Evolutionary conservation across 371 early-diverging fungal species (phyloP), one percentile per base, ranked within the genome.

Genomic region (Rhizopus arrhizus): DNA sequence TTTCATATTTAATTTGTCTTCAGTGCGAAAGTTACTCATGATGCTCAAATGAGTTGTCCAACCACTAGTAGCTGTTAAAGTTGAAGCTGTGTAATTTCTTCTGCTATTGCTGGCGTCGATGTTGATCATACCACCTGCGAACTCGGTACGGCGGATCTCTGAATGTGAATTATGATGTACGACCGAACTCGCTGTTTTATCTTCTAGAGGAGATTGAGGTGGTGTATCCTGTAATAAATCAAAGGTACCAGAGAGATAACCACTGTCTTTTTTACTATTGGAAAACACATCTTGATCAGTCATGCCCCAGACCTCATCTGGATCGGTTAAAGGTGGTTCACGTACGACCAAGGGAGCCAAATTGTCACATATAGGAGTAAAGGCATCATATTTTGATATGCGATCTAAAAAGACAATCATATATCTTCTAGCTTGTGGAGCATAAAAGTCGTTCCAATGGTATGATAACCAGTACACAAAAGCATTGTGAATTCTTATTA

Each of bases 401-500:
- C 64, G 58, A 12, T 80, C 76, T 47, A 83, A 56, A 63, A 83
- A 83, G 9, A 68, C 51, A 33, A 75, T 75, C 43, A 85, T 54
- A n/a, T 65, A 50, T 35, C 78, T 72, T 22, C 85, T 69, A 28
- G 85, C 77, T 28, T 73, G 77, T 16, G 72, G 62, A 55, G 79
- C 74, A 34, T 75, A 65, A 41, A 85, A 78, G 51, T 85, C 85
- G 38, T 81, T 82, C 65, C 83, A 83, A 51, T 83, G 77, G 15
- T 73, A 62, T 33, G 73, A 75, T 46, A 83, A 56, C 85, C 85
- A 85, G 7, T 72, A 62, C 22, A 62, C 62, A 15, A 82, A 68
- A 22, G 81, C 71, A 3, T 57, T 62, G 51, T 81, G 79, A 15
- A 81, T 81, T 65, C 83, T 80, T 61, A 29, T 41, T 58, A 61